Conservation (phyloP, 768 basidiomycete genomes). For the Mrakia frigida region DNA sequence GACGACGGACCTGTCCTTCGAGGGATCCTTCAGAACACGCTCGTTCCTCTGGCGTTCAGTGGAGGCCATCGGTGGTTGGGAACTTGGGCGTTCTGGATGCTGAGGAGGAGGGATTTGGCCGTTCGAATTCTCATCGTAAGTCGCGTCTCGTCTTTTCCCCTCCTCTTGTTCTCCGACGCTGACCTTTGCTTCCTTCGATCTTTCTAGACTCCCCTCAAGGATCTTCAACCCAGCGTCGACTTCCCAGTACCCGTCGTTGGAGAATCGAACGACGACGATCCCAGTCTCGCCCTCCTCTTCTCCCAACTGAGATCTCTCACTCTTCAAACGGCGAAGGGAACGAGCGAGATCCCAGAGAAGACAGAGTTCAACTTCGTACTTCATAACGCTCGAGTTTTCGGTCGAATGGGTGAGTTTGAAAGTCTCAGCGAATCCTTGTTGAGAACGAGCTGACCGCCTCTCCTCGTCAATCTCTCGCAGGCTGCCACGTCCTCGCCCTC, state of each 20-base stretch:
- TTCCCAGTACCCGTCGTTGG: conserved; percentile 50
- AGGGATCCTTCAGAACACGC: conserved; percentile 63
- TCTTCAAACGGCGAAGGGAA: conserved; percentile 86
- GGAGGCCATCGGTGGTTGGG: conserved; percentile 88
- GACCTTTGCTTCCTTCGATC: background rate
- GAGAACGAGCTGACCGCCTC: conserved; percentile 5
- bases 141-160: conserved; percentile 26
- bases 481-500: conserved; percentile 86
- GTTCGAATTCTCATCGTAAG: conserved; percentile 84
- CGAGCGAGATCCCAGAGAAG: conserved; percentile 78
- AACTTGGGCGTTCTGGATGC: conserved; percentile 93
- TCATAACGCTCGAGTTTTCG: conserved; percentile 88
- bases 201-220: conserved; percentile 36
- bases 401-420: conserved; percentile 72
- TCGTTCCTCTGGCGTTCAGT: conserved; percentile 77
- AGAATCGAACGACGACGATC: conserved; percentile 87
- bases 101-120: conserved; percentile 79
- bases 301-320: conserved; percentile 84
- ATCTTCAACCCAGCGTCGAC: conserved; percentile 30
- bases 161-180: background rate
- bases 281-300: conserved; percentile 83
- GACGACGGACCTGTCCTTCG: conserved; percentile 71
- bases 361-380: conserved; percentile 93
- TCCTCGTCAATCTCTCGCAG: conserved; percentile 46
- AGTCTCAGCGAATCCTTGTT: background rate